Percentiles rank a stretch among this genome's conserved stretches.
These are phyloP conservation scores for Tilletia horrida DNA, from an alignment of 1,284 basidiomycete genomes.

Conservation along the genomic window DNA sequence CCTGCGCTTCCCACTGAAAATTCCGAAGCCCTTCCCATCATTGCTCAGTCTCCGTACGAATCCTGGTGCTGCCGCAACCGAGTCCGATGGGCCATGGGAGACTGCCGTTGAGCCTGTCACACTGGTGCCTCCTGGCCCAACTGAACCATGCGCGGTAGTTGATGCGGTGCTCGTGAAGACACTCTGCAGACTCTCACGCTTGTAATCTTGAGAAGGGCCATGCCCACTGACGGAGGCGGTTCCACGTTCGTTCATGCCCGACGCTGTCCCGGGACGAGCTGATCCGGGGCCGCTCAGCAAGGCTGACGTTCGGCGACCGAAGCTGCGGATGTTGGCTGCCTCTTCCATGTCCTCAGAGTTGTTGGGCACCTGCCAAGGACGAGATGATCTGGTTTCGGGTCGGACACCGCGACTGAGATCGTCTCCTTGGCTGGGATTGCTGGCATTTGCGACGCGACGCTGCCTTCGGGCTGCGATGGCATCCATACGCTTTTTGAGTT, in stretches of 20 bases:
- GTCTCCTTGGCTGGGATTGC: constrained; percentile 39
- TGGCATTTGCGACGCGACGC: constrained; percentile 29
- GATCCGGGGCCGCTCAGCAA: neutral
- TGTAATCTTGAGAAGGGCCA: constrained; percentile 11
- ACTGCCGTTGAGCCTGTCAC: neutral
- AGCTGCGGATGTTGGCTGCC: constrained; percentile 6
- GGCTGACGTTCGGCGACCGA: constrained; percentile 1
- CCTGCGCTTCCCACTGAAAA: constrained; percentile 35
- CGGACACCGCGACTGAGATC: constrained; percentile 26
- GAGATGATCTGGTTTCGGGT: neutral
- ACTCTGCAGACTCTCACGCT: constrained; percentile 12
- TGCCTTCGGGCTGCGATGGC: constrained; percentile 17
- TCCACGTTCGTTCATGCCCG: neutral
- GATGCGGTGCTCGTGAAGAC: constrained; percentile 7
- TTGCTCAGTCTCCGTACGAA: constrained; percentile 29
- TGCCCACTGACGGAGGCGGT: constrained; percentile 10
- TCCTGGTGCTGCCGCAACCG: constrained; percentile 19
- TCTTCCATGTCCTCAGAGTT: constrained; percentile 14
- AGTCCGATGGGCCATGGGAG: constrained; percentile 11
- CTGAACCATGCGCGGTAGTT: constrained; percentile 6
- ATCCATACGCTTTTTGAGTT: constrained; percentile 20
- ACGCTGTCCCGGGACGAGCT: neutral
- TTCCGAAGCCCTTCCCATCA: constrained; percentile 29
- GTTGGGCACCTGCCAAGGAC: constrained; percentile 18
- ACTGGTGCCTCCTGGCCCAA: constrained; percentile 1